Evolutionary conservation across 75 land plant genomes (phyloP).

Genomic region (Cupressus sempervirens): DNA sequence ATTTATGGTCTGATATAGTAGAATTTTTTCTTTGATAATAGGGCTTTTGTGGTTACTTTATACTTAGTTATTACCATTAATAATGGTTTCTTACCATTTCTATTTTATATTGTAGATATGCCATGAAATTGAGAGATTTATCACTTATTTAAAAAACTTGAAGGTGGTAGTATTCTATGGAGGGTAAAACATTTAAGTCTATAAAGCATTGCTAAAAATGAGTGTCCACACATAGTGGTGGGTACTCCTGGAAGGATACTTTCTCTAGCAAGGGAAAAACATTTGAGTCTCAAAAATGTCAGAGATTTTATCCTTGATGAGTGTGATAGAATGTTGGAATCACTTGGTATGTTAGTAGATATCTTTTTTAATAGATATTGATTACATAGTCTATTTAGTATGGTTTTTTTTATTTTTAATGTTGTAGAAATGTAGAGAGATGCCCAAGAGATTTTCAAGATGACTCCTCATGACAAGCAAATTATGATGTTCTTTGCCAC

Average conservation of each 20-base stretch:
- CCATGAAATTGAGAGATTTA: slow-evolving; percentile 97
- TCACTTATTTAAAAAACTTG: slow-evolving; percentile 83
- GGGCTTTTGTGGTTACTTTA: background rate
- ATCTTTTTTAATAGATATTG: too few species aligned
- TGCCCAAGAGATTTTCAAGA: too few species aligned
- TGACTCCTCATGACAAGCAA: too few species aligned
- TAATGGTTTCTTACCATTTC: slow-evolving; percentile 3
- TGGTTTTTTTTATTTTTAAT: too few species aligned
- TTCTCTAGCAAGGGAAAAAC: slow-evolving; percentile 93
- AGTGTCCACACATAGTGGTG: too few species aligned
- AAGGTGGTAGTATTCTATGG: slow-evolving; percentile 99
- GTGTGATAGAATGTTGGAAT: too few species aligned
- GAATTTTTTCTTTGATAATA: background rate
- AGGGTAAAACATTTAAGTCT: slow-evolving; percentile 81
- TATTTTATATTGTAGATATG: slow-evolving; percentile 59
- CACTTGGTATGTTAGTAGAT: too few species aligned
- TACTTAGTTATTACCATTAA: too few species aligned
- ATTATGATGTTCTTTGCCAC: too few species aligned
- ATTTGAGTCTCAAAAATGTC: slow-evolving; percentile 86
- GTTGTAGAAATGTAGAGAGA: too few species aligned
- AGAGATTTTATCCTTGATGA: slow-evolving; percentile 99
- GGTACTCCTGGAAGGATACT: too few species aligned
- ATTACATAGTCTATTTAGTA: too few species aligned
- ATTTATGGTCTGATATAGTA: background rate
- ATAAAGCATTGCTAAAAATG: slow-evolving; percentile 90